Conservation (phyloP, 768 basidiomycete genomes). For the Calocybe cyanea region DNA sequence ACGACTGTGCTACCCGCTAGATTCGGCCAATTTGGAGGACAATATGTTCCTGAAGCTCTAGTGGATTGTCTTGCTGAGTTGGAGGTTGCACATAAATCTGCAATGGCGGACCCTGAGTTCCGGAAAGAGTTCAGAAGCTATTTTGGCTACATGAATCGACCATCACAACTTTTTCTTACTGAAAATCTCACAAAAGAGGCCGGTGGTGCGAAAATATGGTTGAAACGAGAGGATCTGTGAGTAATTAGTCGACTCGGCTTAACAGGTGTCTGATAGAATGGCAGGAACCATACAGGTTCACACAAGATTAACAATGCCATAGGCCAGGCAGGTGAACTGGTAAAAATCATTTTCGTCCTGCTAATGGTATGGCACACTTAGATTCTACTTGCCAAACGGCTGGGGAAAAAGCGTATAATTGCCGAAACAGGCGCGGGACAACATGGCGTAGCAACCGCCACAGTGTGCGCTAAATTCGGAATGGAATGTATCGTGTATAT, state of each 20-base stretch:
- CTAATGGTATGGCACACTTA: slow-evolving; percentile 25
- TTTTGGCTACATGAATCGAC: slow-evolving; percentile 93
- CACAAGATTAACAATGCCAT: slow-evolving; percentile 99
- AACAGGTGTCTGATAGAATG: slow-evolving; percentile 8
- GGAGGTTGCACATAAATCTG: slow-evolving; percentile 85
- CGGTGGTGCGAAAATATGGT: slow-evolving; percentile 95
- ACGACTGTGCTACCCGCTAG: slow-evolving; percentile 62
- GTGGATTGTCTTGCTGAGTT: slow-evolving; percentile 90
- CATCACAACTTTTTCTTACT: slow-evolving; percentile 87
- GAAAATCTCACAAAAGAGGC: slow-evolving; percentile 86
- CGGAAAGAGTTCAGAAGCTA: slow-evolving; percentile 87
- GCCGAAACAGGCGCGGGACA: slow-evolving; percentile 99
- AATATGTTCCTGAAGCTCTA: slow-evolving; percentile 96
- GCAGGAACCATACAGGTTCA: slow-evolving; percentile 94
- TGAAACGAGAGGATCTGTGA: slow-evolving; percentile 92
- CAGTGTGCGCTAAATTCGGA: slow-evolving; percentile 95
- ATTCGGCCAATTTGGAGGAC: slow-evolving; percentile 95
- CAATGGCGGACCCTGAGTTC: slow-evolving; percentile 85
- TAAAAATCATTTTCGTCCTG: background rate
- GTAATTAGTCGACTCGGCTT: slow-evolving; percentile 22
- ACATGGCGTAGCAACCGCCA: slow-evolving; percentile 98
- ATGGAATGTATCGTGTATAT: slow-evolving; percentile 96
- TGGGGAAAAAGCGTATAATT: slow-evolving; percentile 96
- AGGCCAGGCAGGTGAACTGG: slow-evolving; percentile 62
- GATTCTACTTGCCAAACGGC: slow-evolving; percentile 89